Base-by-base conservation (phyloP, 1,284 basidiomycete genomes). In the Rhodotorula sp. region DNA sequence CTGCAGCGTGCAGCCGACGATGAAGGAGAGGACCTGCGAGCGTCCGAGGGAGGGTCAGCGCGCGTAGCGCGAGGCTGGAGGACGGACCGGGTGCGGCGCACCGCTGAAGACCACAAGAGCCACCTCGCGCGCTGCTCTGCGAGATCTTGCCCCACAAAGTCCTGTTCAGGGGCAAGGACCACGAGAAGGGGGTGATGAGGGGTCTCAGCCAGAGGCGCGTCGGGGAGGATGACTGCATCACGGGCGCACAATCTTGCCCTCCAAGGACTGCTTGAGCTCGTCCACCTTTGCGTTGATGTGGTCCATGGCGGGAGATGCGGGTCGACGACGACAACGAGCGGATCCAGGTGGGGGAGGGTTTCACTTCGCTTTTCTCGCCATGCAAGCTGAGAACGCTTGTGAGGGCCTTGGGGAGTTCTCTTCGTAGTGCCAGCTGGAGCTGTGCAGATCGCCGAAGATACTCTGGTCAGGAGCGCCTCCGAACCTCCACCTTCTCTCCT, bases 61-160 rank as follows among this genome's bases (percentile, higher is more conserved):
- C 55, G 44, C 10, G 15, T n/a, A 7, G 29, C 27, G 25, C 6
- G 34, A 32, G 61, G 3, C 37, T 6, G 21, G 25, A n/a, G 32
- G n/a, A n/a, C 36, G 32, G n/a, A n/a, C n/a, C n/a, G n/a, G n/a
- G n/a, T n/a, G n/a, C n/a, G n/a, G 13, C 39, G 12, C 25, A 75
- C 76, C 1, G 70, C 74, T 17, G 61, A 54, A 15, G 67, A 6
- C 65, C 71, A 71, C 19, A 77, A 51, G 17, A 76, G 68, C 50
- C 36, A 29, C 10, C 50, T 60, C 15, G 69, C 55, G 21, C 67
- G 69, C 34, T 60, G 37, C 41, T 77, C 76, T 36, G 64, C 76
- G 37, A 69, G 54, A 34, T 75, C 72, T 39, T 77, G 76, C 15
- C 76, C 76, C n/a, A 66, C 62, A 55, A 77, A 77, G 65, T 77